Evolutionary conservation across 495 filamentous ascomycete species (phyloP), one percentile per base, ranked within the genome.

Genomic region (Opeltia flavorubescens): DNA sequence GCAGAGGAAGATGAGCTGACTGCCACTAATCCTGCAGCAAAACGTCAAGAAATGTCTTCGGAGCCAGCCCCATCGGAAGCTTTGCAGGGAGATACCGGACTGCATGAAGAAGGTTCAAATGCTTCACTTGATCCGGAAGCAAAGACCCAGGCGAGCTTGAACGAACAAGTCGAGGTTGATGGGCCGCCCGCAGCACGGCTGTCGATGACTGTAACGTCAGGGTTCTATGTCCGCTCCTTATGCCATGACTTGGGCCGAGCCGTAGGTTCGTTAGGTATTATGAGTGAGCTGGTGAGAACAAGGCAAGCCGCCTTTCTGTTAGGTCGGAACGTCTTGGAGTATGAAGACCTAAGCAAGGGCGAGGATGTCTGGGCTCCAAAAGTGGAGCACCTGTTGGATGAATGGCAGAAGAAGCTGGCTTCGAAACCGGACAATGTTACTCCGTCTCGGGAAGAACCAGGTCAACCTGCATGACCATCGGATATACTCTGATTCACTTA

Each of bases 221-320:
- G 91, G 34, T 99, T 96, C 70, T 99, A 99, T 64, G 91, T 99
- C 33, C 84, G 91, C 46, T 89, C 82, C 28, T 71, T 99, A 35
- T 84, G 85, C 46, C 87, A 96, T 55, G 93, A 99, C 55, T 71
- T 99, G 25, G 91, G 91, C 15, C 73, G 78, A 53, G 84, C 87
- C 35, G 65, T 94, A 9, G 79, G 80, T 21, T 93, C 84, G 28
- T 77, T 82, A 27, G 91, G 74, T 23, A 67, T 89, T 55, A 96
- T 99, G 91, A 81, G 86, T 42, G 76, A 81, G 48, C 75, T 99
- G 26, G 71, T 82, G 39, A 79, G 91, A 15, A 81, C 76, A 2
- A 78, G 84, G 36, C 91, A 99, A 59, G 86, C 76, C 12, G 71
- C 83, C 27, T 96, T 86, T 54, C 70, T 71, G 40, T 62, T 95